Conservation (phyloP, 148 eudicot genomes). For the Linanthus parryae region DNA sequence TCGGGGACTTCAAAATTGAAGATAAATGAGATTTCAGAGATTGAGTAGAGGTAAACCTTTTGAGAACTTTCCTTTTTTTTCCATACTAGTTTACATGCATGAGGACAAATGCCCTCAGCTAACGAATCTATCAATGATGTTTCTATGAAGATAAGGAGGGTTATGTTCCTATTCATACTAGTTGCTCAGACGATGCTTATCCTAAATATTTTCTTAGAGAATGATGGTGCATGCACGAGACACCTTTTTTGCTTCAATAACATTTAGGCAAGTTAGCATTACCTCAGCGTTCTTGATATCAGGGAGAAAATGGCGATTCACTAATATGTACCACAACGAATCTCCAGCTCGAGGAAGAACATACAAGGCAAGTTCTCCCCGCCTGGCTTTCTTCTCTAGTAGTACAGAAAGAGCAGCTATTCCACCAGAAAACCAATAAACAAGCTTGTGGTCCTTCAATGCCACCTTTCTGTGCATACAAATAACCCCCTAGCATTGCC, state of each 20-base stretch:
- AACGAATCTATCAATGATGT: too few species aligned
- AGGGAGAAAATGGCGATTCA: conserved; percentile 83
- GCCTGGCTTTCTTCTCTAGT: conserved; percentile 83
- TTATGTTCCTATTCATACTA: too few species aligned
- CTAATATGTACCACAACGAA: conserved; percentile 87
- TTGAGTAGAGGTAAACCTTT: too few species aligned
- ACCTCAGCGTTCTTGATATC: conserved; percentile 90
- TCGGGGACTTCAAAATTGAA: too few species aligned
- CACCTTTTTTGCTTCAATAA: neutral
- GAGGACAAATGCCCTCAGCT: too few species aligned
- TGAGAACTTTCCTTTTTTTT: too few species aligned
- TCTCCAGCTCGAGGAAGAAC: conserved; percentile 97
- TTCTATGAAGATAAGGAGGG: too few species aligned
- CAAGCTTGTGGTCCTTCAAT: conserved; percentile 83
- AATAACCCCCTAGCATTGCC: conserved; percentile 57
- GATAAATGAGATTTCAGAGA: too few species aligned
- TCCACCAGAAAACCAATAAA: conserved; percentile 94
- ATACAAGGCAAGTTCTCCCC: conserved; percentile 89
- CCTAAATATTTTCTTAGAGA: too few species aligned
- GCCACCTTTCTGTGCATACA: conserved; percentile 97
- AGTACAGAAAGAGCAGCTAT: conserved; percentile 83
- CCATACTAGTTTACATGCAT: too few species aligned
- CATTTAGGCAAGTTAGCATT: conserved; percentile 10
- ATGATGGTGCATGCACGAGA: too few species aligned
- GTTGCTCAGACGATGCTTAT: too few species aligned